phyloP scores from a whole-genome alignment of 225 moss, liverwort and hornwort genomes.

The Asterella californica region DNA sequence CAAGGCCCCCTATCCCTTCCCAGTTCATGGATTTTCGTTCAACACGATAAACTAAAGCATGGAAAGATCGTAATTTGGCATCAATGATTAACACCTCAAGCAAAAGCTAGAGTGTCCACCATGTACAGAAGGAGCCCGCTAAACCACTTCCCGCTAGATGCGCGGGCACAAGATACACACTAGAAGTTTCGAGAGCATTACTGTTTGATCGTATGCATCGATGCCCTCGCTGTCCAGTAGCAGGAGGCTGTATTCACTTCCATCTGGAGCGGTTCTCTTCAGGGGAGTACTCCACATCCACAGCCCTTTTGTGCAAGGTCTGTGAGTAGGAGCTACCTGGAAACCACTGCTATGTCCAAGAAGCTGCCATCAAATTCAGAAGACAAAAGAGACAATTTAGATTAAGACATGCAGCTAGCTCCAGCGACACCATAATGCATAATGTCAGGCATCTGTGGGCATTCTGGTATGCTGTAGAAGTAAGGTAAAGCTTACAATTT shows the following conservation, averaged over 20 bases:
- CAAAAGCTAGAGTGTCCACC: neutral
- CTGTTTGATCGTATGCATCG: constrained; percentile 94
- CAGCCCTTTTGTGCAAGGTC: constrained; percentile 84
- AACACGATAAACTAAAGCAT: too few relatives aligned
- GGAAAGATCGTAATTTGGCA: too few relatives aligned
- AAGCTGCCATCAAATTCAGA: constrained; percentile 43
- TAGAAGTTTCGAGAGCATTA: constrained; percentile 26
- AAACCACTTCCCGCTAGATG: neutral
- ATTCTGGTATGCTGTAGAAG: too few relatives aligned
- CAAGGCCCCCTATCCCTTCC: neutral
- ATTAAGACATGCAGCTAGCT: neutral
- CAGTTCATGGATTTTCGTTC: neutral
- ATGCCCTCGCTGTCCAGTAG: constrained; percentile 92
- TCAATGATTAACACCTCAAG: neutral
- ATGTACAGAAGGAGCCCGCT: neutral
- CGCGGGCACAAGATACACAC: neutral
- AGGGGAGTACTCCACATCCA: constrained; percentile 97
- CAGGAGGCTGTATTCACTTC: constrained; percentile 77
- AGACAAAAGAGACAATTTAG: neutral
- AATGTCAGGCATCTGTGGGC: too few relatives aligned
- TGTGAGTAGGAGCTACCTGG: constrained; percentile 73
- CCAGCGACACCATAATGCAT: neutral
- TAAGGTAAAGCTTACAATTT: too few relatives aligned
- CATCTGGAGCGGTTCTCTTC: constrained; percentile 85
- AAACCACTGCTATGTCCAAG: constrained; percentile 93